Evolutionary conservation across 208 protist genomes (phyloP).

Genomic region (Tritrichomonas foetus): DNA sequence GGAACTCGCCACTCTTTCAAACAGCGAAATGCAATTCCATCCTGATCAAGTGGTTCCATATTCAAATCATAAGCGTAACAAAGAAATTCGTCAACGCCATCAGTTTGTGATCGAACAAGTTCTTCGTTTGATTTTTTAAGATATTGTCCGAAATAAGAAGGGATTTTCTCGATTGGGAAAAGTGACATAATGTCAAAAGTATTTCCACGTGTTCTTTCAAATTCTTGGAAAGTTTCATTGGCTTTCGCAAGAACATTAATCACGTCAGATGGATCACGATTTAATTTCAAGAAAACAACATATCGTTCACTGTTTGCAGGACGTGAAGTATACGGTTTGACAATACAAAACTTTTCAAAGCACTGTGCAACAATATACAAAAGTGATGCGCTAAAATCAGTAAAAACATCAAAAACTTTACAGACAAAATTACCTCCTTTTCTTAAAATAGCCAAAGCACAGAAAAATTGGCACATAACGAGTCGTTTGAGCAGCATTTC

Average conservation of each 20-base stretch:
- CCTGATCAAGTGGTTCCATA: neutral
- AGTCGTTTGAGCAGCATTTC: neutral
- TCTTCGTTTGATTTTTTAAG: neutral
- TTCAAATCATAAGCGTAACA: neutral
- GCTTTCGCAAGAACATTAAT: neutral
- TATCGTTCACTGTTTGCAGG: constrained; percentile 34
- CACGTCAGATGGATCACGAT: neutral
- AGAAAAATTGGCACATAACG: constrained; percentile 32
- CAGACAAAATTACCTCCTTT: constrained; percentile 19
- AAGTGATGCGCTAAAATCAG: neutral
- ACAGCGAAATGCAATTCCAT: neutral
- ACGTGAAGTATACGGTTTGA: constrained; percentile 38
- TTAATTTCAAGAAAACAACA: neutral
- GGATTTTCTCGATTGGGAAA: neutral
- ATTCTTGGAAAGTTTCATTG: too few relatives aligned
- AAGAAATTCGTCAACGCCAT: neutral
- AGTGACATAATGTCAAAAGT: neutral
- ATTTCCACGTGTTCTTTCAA: neutral
- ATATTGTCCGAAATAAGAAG: neutral
- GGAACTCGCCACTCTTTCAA: neutral
- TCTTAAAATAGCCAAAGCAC: neutral
- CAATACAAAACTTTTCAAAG: constrained; percentile 13
- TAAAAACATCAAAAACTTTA: constrained; percentile 32
- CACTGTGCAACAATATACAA: neutral
- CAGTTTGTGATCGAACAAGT: neutral